phyloP scores from a whole-genome alignment of 1,139 yeast genomes.

The Ogataea hybrid region DNA sequence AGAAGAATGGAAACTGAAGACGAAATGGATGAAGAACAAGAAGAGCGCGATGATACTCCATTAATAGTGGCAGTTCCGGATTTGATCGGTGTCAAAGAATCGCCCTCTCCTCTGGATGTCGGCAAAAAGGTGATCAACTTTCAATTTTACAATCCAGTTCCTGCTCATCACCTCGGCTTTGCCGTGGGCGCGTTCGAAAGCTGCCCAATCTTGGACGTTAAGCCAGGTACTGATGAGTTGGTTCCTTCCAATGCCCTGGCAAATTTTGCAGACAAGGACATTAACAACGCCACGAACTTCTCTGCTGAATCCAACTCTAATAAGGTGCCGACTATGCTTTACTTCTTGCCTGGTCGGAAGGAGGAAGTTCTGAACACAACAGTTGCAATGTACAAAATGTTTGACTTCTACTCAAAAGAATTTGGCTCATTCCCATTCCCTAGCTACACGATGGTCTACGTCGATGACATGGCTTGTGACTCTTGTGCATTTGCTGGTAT shows the following conservation, averaged over 20 bases:
- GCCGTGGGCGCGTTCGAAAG: slow-evolving; percentile 85
- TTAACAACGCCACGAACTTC: slow-evolving; percentile 34
- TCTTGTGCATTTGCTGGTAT: slow-evolving; percentile 77
- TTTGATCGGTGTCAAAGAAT: slow-evolving; percentile 49
- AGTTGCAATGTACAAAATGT: slow-evolving; percentile 68
- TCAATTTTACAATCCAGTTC: slow-evolving; percentile 80
- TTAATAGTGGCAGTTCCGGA: slow-evolving; percentile 80
- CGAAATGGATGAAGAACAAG: slow-evolving; percentile 34
- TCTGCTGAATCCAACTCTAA: slow-evolving; percentile 35
- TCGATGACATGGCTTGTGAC: slow-evolving; percentile 52
- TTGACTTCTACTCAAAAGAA: slow-evolving; percentile 82
- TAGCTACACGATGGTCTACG: slow-evolving; percentile 74
- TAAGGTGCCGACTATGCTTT: slow-evolving; percentile 53
- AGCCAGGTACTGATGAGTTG: slow-evolving; percentile 34
- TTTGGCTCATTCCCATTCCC: slow-evolving; percentile 94
- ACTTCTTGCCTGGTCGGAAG: slow-evolving; percentile 54
- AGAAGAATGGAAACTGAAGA: slow-evolving; percentile 32
- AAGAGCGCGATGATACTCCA: slow-evolving; percentile 35
- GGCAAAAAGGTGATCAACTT: slow-evolving; percentile 76
- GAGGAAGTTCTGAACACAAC: slow-evolving; percentile 72
- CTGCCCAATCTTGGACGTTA: slow-evolving; percentile 46
- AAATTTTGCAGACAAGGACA: slow-evolving; percentile 35
- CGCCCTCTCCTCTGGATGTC: slow-evolving; percentile 57
- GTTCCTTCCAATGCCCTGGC: slow-evolving; percentile 13
- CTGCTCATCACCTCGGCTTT: slow-evolving; percentile 97